Base-by-base conservation (phyloP, 1,284 basidiomycete species). In the Cryptococcus jaspeensis region DNA sequence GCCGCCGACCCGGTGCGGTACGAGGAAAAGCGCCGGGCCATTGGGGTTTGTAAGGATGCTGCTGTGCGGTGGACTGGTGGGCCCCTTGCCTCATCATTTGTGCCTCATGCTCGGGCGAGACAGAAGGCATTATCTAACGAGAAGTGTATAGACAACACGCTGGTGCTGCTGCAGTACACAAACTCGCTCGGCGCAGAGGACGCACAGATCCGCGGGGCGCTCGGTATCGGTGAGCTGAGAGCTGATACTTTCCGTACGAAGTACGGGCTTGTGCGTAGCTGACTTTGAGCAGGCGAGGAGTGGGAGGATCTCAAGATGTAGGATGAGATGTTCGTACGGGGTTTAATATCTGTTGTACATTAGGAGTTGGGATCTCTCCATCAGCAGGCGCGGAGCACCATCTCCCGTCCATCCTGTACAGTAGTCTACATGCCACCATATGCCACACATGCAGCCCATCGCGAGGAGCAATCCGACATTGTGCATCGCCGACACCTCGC, bases 61-160 rank as follows among this genome's bases (percentile, higher is more conserved):
- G 84, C 87, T 7, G 72, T 86, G 37, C 84, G 90, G 11, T 92
- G 90, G 89, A 93, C 91, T 44, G 90, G 90, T 92, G 65, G 59
- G 84, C 59, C 43, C n/a, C 28, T 48, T 13, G 32, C 5, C 39
- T 35, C 32, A 13, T 15, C 3, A 12, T 12, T 36, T 18, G 22
- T 36, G 7, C 47, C 36, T n/a, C n/a, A n/a, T n/a, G n/a, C 39
- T 22, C 22, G 35, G 35, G 25, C 16, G 3, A 45, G 15, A 23
- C 23, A 18, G 20, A 18, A 36, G 15, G 16, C 42, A 50, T n/a
- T n/a, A n/a, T n/a, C n/a, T n/a, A n/a, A n/a, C n/a, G n/a, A n/a
- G n/a, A 45, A 23, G 2, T n/a, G 15, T 52, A 32, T 9, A 75
- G 74, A 77, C 53, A 77, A 77, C 47, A 67, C 70, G 1, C 53